Conservation (phyloP, 345 rosid genomes). For the Salix purpurea region DNA sequence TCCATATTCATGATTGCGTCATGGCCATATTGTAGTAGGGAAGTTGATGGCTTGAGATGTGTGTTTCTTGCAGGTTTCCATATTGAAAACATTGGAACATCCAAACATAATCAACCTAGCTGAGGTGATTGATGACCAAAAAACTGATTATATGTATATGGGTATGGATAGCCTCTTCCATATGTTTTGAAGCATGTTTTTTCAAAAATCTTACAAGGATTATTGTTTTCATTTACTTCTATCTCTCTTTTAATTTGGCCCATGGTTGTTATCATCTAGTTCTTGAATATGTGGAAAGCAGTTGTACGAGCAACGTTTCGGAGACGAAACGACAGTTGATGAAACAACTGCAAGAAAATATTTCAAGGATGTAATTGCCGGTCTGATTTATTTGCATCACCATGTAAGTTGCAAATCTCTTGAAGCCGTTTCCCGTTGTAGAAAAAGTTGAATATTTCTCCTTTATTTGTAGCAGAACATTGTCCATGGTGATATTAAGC, state of each 20-base stretch:
- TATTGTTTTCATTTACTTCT: background rate
- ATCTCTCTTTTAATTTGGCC: background rate
- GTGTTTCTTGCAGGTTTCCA: background rate
- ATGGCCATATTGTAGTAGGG: background rate
- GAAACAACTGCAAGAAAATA: background rate
- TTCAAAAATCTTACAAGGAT: no score
- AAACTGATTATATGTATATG: background rate
- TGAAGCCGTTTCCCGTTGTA: background rate
- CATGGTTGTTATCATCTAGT: background rate
- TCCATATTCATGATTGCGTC: background rate
- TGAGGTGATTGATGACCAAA: background rate
- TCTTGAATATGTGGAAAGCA: background rate
- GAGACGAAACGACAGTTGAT: background rate
- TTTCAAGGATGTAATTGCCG: background rate
- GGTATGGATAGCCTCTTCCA: background rate
- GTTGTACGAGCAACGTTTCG: background rate
- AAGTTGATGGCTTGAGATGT: background rate
- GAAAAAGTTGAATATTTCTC: background rate
- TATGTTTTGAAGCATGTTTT: background rate
- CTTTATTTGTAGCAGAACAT: background rate
- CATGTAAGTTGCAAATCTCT: background rate
- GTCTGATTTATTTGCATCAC: background rate
- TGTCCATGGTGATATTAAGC: background rate
- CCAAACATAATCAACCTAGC: background rate
- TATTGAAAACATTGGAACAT: background rate